phyloP scores from a whole-genome alignment of 2,329 filamentous ascomycete species.

The Huntiella abstrusa region DNA sequence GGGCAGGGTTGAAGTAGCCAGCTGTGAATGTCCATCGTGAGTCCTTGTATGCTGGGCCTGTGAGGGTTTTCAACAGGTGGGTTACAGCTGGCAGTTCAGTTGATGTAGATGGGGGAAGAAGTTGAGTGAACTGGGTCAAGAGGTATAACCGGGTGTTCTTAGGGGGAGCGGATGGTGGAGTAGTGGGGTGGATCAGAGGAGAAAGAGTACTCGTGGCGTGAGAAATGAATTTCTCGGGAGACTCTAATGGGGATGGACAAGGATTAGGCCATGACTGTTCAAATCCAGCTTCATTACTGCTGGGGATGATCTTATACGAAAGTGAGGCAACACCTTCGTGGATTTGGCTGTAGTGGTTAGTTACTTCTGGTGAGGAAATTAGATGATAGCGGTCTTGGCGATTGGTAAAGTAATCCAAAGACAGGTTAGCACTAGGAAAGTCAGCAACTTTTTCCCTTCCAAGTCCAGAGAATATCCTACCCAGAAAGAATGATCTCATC shows the following conservation, averaged over 20 bases:
- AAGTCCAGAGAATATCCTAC: slow-evolving; percentile 22
- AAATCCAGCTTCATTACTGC: slow-evolving; percentile 35
- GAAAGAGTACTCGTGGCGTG: slow-evolving; percentile 48
- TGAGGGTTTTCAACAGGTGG: slow-evolving; percentile 50
- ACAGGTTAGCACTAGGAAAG: slow-evolving; percentile 53
- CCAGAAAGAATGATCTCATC: slow-evolving; percentile 91
- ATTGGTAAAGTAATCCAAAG: slow-evolving; percentile 88
- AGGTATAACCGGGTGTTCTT: slow-evolving; percentile 62
- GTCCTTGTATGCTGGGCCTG: slow-evolving; percentile 40
- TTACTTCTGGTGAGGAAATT: slow-evolving; percentile 60
- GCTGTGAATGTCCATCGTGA: slow-evolving; percentile 92
- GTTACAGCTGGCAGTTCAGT: slow-evolving; percentile 76
- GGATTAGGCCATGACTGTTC: slow-evolving; percentile 63
- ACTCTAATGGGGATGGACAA: slow-evolving; percentile 53
- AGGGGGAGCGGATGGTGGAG: slow-evolving; percentile 14
- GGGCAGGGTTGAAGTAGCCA: slow-evolving; percentile 94
- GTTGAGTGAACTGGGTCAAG: slow-evolving; percentile 69
- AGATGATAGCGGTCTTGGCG: slow-evolving; percentile 89
- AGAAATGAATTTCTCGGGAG: slow-evolving; percentile 49
- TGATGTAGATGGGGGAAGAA: slow-evolving; percentile 61
- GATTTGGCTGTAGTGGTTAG: slow-evolving; percentile 64
- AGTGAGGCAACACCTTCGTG: slow-evolving; percentile 61
- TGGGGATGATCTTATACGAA: slow-evolving; percentile 59
- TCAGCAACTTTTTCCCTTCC: slow-evolving; percentile 12
- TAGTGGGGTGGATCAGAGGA: slow-evolving; percentile 38